These are phyloP conservation scores for Athelia sp. DNA, from an alignment of 1,284 basidiomycete genomes.

Conservation along the genomic window DNA sequence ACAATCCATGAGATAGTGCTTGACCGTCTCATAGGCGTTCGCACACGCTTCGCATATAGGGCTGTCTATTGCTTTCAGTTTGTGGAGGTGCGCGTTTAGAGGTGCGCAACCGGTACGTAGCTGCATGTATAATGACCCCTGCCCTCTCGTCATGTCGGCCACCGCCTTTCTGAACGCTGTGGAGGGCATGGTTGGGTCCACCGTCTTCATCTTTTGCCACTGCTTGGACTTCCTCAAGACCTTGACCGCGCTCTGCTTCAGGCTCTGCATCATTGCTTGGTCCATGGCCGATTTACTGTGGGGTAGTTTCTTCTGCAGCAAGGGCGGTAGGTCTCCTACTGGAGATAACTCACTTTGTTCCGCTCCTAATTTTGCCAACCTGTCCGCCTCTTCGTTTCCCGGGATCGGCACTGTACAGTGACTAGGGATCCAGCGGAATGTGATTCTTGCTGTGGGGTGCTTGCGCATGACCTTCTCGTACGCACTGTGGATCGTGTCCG, in stretches of 20 bases:
- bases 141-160: conserved; percentile 1
- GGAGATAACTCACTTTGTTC: conserved; percentile 1
- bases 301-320: conserved; percentile 3
- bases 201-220: background rate
- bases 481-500: background rate
- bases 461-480: too few relatives aligned
- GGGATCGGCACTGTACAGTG: conserved; percentile 7
- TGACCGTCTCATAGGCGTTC: conserved; percentile 12
- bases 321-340: conserved; percentile 9
- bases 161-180: conserved; percentile 6
- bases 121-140: conserved; percentile 19
- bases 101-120: conserved; percentile 23
- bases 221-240: conserved; percentile 2
- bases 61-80: conserved; percentile 11
- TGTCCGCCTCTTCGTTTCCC: conserved; percentile 16
- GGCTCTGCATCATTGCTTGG: background rate
- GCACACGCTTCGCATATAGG: conserved; percentile 19
- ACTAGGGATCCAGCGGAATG: conserved; percentile 9
- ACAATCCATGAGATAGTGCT: conserved; percentile 21
- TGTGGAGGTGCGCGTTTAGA: conserved; percentile 19
- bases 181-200: background rate
- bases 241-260: background rate
- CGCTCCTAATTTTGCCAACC: conserved; percentile 13
- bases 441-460: background rate
- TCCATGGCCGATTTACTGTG: conserved; percentile 2